Evolutionary conservation across 441 rosid species (phyloP), one percentile per base, ranked within the genome.

Genomic region (Eutrema salsugineum): DNA sequence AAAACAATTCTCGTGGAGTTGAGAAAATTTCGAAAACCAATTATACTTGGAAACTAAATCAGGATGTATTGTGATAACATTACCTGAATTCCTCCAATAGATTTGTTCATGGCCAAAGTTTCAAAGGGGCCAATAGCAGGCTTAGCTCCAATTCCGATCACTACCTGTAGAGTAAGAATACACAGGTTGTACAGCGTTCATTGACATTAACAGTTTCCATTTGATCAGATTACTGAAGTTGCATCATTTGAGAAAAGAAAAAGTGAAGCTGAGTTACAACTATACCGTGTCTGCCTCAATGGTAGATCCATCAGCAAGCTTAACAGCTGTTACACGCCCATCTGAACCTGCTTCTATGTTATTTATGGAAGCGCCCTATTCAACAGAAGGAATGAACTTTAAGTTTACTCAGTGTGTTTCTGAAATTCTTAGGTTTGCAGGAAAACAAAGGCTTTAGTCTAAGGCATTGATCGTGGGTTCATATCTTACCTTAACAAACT

Each of bases 111-210:
- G 19, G 91, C 83, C 75, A 87, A 80, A 20, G 70, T 78, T 75
- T 85, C 95, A 68, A 94, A 94, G 66, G 95, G 91, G 63, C 91
- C 57, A 8, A 86, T 77, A 56, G 96, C 82, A 77, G 97, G 96
- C 80, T 89, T 94, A 53, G 95, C 97, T 76, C 97, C 97, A 75
- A 94, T 90, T 22, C 98, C 97, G 49, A 94, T 82, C 65, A 94
- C 72, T 32, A 88, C 82, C 98, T 91, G 84, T 68, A 72, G 15
- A 72, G 46, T 35, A 44, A 8, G 38, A 5, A 57, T 51, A 77
- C 62, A 44, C 15, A 55, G 15, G 43, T 61, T 19, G 11, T 33
- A 38, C 32, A 51, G 11, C 51, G 32, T 63, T 39, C 15, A 55
- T 20, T 48, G 11, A 57, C 49, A 22, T 4, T 76, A n/a, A 48